A percentile compares a stretch with the other conserved stretches of the same genome.
Conservation (phyloP, 768 basidiomycete species). For the Pilatotrama ljubarskyi region DNA sequence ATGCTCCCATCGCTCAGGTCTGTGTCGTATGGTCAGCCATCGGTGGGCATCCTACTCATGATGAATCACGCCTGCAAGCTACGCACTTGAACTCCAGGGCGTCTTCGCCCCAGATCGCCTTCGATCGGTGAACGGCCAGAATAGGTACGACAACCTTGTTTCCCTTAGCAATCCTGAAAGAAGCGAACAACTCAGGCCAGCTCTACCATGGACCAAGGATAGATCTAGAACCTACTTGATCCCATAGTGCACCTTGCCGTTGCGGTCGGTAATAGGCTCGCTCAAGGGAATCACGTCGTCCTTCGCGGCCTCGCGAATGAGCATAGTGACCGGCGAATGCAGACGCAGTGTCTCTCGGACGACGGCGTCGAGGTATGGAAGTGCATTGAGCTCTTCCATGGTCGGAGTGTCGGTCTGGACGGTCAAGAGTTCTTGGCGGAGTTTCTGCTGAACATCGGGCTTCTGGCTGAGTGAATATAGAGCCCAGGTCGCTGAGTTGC, state of each 20-base stretch:
- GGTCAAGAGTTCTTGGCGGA: conserved; percentile 42
- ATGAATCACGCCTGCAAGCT: conserved; percentile 1
- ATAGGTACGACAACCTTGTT: conserved; percentile 49
- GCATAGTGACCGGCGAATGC: conserved; percentile 50
- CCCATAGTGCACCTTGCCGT: conserved; percentile 18
- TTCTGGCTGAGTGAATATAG: conserved; percentile 42
- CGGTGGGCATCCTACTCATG: neutral
- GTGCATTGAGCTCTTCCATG: conserved; percentile 66
- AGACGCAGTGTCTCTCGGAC: conserved; percentile 61
- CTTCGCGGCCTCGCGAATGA: conserved; percentile 45
- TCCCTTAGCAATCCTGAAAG: conserved; percentile 28
- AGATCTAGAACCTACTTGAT: conserved; percentile 13
- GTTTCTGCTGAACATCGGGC: conserved; percentile 37
- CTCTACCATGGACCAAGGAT: too few relatives aligned
- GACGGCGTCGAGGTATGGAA: conserved; percentile 71
- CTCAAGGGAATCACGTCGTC: conserved; percentile 56
- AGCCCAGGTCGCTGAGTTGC: conserved; percentile 37
- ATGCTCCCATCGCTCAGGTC: conserved; percentile 64
- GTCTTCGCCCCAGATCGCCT: conserved; percentile 63
- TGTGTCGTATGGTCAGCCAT: conserved; percentile 25
- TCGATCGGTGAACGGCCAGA: conserved; percentile 49
- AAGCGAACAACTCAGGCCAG: too few relatives aligned
- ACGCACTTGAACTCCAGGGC: conserved; percentile 59
- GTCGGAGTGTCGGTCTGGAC: conserved; percentile 49
- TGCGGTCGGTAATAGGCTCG: conserved; percentile 29